A percentile compares a stretch with the other conserved stretches of the same genome.
phyloP scores from a whole-genome alignment of 768 basidiomycete genomes.

The Mycena floridula region DNA sequence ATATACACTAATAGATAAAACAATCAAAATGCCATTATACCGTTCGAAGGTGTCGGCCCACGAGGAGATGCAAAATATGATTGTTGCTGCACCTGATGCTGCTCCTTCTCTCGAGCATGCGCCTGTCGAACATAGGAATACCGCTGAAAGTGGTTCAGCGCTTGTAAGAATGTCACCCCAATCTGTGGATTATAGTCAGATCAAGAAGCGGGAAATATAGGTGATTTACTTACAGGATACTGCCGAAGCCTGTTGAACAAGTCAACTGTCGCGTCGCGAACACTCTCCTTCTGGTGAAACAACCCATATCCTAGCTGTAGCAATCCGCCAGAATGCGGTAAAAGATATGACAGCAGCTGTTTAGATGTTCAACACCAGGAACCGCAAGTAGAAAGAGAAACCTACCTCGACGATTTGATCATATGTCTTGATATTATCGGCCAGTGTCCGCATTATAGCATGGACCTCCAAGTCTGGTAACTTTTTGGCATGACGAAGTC shows the following conservation, averaged over 20 bases:
- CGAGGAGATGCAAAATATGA: no score
- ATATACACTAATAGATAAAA: no score
- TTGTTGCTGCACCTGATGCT: no score
- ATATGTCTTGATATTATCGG: constrained; percentile 68
- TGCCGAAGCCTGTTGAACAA: constrained; percentile 74
- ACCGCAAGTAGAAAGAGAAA: constrained; percentile 3
- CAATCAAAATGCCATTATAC: no score
- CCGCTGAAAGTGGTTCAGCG: constrained; percentile 84
- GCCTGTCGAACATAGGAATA: constrained; percentile 85
- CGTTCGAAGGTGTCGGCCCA: no score
- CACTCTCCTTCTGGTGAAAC: constrained; percentile 77
- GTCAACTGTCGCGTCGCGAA: constrained; percentile 78
- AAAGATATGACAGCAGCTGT: constrained; percentile 76
- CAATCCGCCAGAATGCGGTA: constrained; percentile 76
- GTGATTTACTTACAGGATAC: constrained; percentile 54
- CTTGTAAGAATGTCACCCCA: constrained; percentile 69
- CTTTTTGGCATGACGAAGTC: constrained; percentile 68
- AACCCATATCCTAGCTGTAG: constrained; percentile 83
- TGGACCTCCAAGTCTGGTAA: constrained; percentile 71
- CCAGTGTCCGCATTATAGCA: constrained; percentile 68
- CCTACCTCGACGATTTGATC: constrained; percentile 86
- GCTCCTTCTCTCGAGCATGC: constrained; percentile 48
- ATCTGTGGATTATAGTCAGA: constrained; percentile 39
- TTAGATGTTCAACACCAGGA: background rate
- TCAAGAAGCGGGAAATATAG: background rate